Percentiles rank a stretch among this genome's conserved stretches.
These are phyloP conservation scores for Candida ulmi DNA, from an alignment of 805 yeast species.

Conservation along the genomic window DNA sequence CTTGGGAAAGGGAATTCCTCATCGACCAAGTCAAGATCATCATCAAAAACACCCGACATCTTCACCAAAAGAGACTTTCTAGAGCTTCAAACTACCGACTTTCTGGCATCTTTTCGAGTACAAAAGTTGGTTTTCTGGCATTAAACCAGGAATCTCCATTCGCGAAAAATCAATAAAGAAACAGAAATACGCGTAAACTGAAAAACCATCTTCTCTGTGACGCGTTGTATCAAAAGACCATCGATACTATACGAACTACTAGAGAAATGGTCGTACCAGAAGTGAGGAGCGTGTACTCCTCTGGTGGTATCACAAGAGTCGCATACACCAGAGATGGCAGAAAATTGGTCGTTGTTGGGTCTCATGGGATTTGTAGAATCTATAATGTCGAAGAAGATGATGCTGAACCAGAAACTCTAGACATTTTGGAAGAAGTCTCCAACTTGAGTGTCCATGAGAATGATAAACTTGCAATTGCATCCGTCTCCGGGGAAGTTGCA, in stretches of 20 bases:
- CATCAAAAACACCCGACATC: conserved; percentile 6
- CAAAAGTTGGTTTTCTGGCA: too few relatives aligned
- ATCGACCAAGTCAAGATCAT: conserved; percentile 10
- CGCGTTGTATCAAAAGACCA: too few relatives aligned
- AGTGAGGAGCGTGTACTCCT: conserved; percentile 16
- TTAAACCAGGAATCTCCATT: too few relatives aligned
- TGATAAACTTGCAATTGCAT: conserved; percentile 17
- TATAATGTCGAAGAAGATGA: conserved; percentile 15
- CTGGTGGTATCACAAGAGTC: conserved; percentile 18
- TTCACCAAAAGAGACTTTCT: too few relatives aligned
- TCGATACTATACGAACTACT: too few relatives aligned
- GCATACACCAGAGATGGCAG: conserved; percentile 14
- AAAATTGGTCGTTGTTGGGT: conserved; percentile 19
- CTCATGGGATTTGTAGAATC: conserved; percentile 18
- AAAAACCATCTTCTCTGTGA: too few relatives aligned
- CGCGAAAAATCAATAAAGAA: too few relatives aligned
- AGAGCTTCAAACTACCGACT: too few relatives aligned
- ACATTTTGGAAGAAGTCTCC: conserved; percentile 18
- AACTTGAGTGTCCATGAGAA: conserved; percentile 11
- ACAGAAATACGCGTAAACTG: too few relatives aligned
- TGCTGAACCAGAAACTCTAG: conserved; percentile 21
- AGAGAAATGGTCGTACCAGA: conserved; percentile 14
- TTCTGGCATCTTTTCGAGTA: too few relatives aligned
- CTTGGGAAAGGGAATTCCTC: conserved; percentile 28
- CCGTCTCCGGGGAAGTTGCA: conserved; percentile 20